phyloP scores from a whole-genome alignment of 2,329 filamentous ascomycete species.

The Colletotrichum neosansevieriae region DNA sequence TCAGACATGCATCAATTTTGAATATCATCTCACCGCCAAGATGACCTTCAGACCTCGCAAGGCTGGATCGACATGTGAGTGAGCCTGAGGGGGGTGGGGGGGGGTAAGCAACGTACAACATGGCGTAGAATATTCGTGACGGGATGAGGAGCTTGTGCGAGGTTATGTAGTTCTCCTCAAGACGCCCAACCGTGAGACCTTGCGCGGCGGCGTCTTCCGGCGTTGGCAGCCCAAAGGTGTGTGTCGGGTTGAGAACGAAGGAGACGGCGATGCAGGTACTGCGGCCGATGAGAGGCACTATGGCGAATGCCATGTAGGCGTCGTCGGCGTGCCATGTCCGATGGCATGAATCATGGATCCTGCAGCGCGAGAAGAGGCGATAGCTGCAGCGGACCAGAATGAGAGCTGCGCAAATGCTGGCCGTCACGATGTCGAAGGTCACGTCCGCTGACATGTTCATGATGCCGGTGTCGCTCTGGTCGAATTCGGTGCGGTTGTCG shows the following conservation, averaged over 20 bases:
- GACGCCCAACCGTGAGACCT: constrained; percentile 34
- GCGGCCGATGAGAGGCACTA: constrained; percentile 47
- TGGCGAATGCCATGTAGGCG: constrained; percentile 49
- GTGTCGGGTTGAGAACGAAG: constrained; percentile 46
- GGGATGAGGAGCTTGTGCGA: constrained; percentile 47
- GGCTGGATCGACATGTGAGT: not conserved
- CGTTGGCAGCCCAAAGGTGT: constrained; percentile 38
- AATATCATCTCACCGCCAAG: constrained; percentile 4
- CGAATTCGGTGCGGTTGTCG: not conserved
- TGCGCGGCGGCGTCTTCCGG: constrained; percentile 41
- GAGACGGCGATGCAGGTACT: constrained; percentile 44
- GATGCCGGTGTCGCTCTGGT: not conserved
- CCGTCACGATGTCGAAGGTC: constrained; percentile 45
- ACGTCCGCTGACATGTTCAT: constrained; percentile 45
- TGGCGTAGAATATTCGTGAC: constrained; percentile 46
- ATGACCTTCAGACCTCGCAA: not conserved
- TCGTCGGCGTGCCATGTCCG: constrained; percentile 49
- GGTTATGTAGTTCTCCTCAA: constrained; percentile 43
- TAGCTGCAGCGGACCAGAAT: constrained; percentile 47
- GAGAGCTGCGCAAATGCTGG: constrained; percentile 45
- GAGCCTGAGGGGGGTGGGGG: not conserved
- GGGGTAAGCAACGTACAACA: constrained; percentile 44
- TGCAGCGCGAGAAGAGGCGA: constrained; percentile 46
- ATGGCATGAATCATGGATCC: constrained; percentile 46
- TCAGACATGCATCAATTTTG: constrained; percentile 18